Base-by-base conservation (phyloP, 1,139 yeast species). In the Kazachstania sp. region DNA sequence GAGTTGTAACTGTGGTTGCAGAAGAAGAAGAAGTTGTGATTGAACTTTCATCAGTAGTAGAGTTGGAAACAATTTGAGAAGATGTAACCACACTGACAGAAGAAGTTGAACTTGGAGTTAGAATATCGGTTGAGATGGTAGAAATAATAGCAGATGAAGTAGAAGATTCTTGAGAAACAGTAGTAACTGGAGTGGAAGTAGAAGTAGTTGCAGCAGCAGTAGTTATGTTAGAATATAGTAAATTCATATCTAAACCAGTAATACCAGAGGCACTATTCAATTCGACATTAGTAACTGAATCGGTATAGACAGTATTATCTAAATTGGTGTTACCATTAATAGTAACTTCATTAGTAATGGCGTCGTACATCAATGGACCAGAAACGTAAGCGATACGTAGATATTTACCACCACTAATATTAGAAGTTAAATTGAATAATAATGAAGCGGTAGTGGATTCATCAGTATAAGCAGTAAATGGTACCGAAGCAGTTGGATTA, bases 361-460 rank as follows among this genome's bases (percentile, higher is more conserved):
- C 50, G 26, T 45, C 38, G 13, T 28, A 16, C 12, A 41, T 20
- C 20, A 55, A 44, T 16, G 50, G 42, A 6, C 53, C 41, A n/a
- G 61, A 52, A 38, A 30, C 55, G 45, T 59, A 61, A 3, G 48
- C 49, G 34, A 61, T 51, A 41, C 64, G 61, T 18, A 62, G 41
- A 37, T 51, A 57, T 39, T 54, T 51, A 36, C 65, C 64, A 30
- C 64, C 65, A 38, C 59, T 57, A 34, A 62, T 44, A 15, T 49
- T 55, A 4, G 63, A 49, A 32, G 49, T 45, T 36, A 62, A 51
- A 7, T 15, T 49, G 42, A 38, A 53, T 46, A 11, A 43, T 45
- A 34, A n/a, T 4, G 32, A 15, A 2, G 19, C 16, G 15, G 38
- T 3, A 36, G 59, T 57, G 2, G 66, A 61, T 19, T 45, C 31